Evolutionary conservation across 1,139 yeast genomes (phyloP).

Genomic region (Nakaseomyces delphensis): DNA sequence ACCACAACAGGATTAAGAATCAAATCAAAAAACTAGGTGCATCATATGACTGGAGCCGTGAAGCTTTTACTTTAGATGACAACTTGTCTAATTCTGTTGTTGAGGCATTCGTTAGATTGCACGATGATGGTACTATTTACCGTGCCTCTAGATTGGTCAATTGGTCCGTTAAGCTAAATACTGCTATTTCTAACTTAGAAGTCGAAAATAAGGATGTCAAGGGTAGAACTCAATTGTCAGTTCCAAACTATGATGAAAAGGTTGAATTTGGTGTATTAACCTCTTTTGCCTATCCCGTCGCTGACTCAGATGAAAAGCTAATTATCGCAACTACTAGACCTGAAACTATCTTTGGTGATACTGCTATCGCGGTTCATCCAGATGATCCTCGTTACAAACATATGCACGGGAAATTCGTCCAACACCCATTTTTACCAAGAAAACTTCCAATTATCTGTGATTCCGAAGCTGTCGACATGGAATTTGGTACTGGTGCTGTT

Average conservation of each 20-base stretch:
- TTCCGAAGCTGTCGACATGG: constrained; percentile 95
- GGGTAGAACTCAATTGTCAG: constrained; percentile 70
- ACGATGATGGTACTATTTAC: constrained; percentile 92
- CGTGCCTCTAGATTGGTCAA: constrained; percentile 89
- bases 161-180: constrained; percentile 92
- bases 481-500: constrained; percentile 99
- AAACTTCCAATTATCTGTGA: constrained; percentile 83
- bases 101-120: constrained; percentile 85
- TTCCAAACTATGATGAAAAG: constrained; percentile 85
- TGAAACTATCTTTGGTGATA: constrained; percentile 95
- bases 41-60: constrained; percentile 92
- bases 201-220: constrained; percentile 86
- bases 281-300: constrained; percentile 84
- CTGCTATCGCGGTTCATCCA: constrained; percentile 96
- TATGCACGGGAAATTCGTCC: constrained; percentile 84
- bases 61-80: constrained; percentile 86
- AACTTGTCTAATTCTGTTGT: constrained; percentile 69
- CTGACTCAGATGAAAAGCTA: constrained; percentile 76
- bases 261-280: constrained; percentile 95
- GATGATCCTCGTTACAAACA: constrained; percentile 87
- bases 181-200: constrained; percentile 92
- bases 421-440: constrained; percentile 85
- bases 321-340: constrained; percentile 98
- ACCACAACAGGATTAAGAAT: constrained; percentile 72
- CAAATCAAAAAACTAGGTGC: constrained; percentile 90